Percentiles rank a stretch among this genome's conserved stretches.
phyloP scores from a whole-genome alignment of 2,329 filamentous ascomycete species.

The Sphaerulina musiva region DNA sequence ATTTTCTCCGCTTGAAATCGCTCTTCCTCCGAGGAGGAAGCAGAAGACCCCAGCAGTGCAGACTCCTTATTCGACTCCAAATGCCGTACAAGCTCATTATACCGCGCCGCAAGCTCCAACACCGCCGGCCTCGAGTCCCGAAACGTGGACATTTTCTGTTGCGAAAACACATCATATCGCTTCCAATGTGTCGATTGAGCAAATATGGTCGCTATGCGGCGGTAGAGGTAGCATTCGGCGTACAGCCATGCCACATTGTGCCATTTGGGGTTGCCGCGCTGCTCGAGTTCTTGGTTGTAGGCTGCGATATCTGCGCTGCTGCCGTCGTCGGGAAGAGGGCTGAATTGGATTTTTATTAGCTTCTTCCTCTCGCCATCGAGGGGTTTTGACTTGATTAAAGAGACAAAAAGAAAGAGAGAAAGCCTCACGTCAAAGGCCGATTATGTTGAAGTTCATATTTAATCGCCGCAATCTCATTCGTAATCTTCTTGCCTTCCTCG shows the following conservation, averaged over 20 bases:
- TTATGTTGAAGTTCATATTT: conserved; percentile 97
- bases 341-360: conserved; percentile 30
- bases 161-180: conserved; percentile 78
- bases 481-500: conserved; percentile 78
- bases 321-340: conserved; percentile 70
- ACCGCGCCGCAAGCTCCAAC: conserved; percentile 71
- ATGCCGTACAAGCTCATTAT: conserved; percentile 65
- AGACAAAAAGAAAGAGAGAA: not conserved
- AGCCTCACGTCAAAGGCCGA: conserved; percentile 62
- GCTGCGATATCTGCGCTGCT: conserved; percentile 62
- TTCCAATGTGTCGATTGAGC: conserved; percentile 74
- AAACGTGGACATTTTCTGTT: conserved; percentile 88
- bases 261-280: conserved; percentile 70
- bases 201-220: conserved; percentile 76
- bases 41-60: conserved; percentile 32
- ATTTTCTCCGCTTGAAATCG: conserved; percentile 64
- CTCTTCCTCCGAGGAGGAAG: conserved; percentile 42
- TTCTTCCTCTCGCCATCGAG: not conserved
- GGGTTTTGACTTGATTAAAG: too few species aligned
- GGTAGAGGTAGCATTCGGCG: conserved; percentile 88
- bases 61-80: conserved; percentile 49
- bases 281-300: conserved; percentile 81
- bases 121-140: conserved; percentile 83
- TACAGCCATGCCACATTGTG: conserved; percentile 82
- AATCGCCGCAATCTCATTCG: conserved; percentile 68